Percentiles rank a stretch among this genome's conserved stretches.
Conservation (phyloP, 192 early-diverging fungal species). For the Thamnidium elegans region DNA sequence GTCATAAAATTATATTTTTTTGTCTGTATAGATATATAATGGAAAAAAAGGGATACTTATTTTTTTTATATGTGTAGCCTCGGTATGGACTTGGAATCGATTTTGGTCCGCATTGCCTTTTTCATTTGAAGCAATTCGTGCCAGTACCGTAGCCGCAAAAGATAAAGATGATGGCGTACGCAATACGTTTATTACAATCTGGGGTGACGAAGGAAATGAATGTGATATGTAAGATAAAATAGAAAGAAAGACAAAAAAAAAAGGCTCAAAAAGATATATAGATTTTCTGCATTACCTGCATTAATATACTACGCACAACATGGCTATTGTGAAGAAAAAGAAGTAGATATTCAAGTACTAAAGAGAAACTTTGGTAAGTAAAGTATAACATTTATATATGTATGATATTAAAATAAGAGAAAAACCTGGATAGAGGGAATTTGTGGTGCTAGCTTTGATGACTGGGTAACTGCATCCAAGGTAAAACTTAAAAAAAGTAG, state of each 20-base stretch:
- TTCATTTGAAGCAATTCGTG: conserved; percentile 71
- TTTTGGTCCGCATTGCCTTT: conserved; percentile 82
- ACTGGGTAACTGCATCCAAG: conserved; percentile 69
- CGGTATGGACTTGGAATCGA: conserved; percentile 82
- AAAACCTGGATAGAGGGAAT: conserved; percentile 61
- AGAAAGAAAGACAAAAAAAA: conserved; percentile 14
- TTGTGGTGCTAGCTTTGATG: conserved; percentile 76
- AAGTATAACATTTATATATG: too few species aligned
- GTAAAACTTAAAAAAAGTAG: conserved; percentile 21
- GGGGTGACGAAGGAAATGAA: conserved; percentile 93
- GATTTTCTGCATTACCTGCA: conserved; percentile 73
- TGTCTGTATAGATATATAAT: not conserved
- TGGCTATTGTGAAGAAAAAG: conserved; percentile 61
- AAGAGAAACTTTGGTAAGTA: conserved; percentile 44
- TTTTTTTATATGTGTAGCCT: conserved; percentile 25
- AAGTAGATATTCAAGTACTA: conserved; percentile 58
- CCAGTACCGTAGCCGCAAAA: conserved; percentile 70
- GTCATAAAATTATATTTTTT: not conserved
- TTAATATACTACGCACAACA: conserved; percentile 76
- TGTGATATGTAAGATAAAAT: conserved; percentile 58
- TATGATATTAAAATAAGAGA: too few species aligned
- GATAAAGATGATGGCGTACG: conserved; percentile 48
- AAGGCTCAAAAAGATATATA: conserved; percentile 4
- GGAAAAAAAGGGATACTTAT: not conserved
- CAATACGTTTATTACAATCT: conserved; percentile 81